Evolutionary conservation across 164 flowering plant species (phyloP), one percentile per base, ranked within the genome.

Genomic region (Annona squamosa): DNA sequence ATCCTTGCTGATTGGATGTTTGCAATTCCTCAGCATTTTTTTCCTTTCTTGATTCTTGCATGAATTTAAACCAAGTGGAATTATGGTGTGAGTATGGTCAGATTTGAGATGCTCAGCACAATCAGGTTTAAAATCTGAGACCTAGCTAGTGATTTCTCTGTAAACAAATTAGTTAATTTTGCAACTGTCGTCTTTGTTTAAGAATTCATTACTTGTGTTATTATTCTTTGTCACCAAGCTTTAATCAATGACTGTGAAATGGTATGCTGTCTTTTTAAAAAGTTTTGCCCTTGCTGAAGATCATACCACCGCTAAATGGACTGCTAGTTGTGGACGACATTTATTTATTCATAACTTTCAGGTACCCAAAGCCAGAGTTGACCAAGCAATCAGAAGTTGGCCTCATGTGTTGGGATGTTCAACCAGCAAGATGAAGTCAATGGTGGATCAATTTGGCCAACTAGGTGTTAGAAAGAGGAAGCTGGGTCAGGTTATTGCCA

Each of bases 321-420:
- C 59, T 52, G 59, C 13, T 52, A 26, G 59, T 52, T 4, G 13
- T 10, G 59, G 13, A 52, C 9, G 6, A 4, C 13, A 52, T 52
- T 52, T 52, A 52, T 52, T 56, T 66, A 43, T 43, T 66, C 12
- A 41, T 65, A 41, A 26, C 37, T 71, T 16, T 42, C 82, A 93
- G 97, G 89, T 91, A 47, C 91, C 93, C 59, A 83, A 79, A 82
- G 61, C 5, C 18, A 76, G 80, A 69, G 79, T 89, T 48, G 83
- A 82, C 5, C 78, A 65, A 65, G 93, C 91, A 66, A 85, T 94
- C 59, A 88, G 73, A 76, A 88, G 87, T 74, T 90, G 90, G 91
- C 98, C 98, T 52, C 84, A 73, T 74, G 44, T 92, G 59, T 77
- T 94, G 74, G 98, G 98, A 69, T 89, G 90, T 75, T 91, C 97